A percentile compares a stretch with the other conserved stretches of the same genome.
Conservation (phyloP, 352 stramenopile genomes). For the Phytophthora cactorum region DNA sequence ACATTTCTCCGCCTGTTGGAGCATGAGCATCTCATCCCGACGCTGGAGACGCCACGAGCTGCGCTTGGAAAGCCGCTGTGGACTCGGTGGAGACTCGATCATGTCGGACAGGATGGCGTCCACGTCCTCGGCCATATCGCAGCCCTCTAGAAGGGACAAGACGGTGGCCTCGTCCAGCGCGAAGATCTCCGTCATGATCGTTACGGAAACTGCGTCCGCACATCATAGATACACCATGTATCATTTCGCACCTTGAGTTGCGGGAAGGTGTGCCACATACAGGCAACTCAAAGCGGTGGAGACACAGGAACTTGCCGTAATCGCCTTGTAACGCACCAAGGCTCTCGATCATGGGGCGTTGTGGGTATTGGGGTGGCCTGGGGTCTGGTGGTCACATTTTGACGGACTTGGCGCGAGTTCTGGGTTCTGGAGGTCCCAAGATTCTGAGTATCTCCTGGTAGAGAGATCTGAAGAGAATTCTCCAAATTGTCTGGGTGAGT, state of each 20-base stretch:
- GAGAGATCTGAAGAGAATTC: no score
- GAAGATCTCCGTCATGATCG: conserved; percentile 1
- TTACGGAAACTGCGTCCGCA: not conserved
- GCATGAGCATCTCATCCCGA: conserved; percentile 14
- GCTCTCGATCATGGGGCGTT: no score
- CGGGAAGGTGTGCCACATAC: not conserved
- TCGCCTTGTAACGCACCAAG: not conserved
- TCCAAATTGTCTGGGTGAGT: no score
- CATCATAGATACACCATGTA: not conserved
- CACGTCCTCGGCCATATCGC: conserved; percentile 25
- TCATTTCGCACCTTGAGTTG: not conserved
- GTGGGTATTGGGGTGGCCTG: no score
- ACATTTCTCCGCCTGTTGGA: conserved; percentile 18
- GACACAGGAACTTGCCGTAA: no score
- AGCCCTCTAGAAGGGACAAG: conserved; percentile 28
- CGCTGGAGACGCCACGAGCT: conserved; percentile 15
- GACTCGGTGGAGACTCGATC: conserved; percentile 1
- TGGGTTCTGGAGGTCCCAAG: not conserved
- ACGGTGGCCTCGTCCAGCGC: conserved; percentile 17
- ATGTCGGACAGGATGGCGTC: conserved; percentile 18
- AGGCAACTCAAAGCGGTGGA: not conserved
- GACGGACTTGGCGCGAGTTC: not conserved
- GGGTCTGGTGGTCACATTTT: no score
- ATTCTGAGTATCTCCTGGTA: not conserved
- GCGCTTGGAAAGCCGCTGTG: not conserved